Percentiles rank a stretch among this genome's conserved stretches.
These are phyloP conservation scores for Blastobotrys petasosporus DNA, from an alignment of 1,139 yeast species.

Conservation along the genomic window DNA sequence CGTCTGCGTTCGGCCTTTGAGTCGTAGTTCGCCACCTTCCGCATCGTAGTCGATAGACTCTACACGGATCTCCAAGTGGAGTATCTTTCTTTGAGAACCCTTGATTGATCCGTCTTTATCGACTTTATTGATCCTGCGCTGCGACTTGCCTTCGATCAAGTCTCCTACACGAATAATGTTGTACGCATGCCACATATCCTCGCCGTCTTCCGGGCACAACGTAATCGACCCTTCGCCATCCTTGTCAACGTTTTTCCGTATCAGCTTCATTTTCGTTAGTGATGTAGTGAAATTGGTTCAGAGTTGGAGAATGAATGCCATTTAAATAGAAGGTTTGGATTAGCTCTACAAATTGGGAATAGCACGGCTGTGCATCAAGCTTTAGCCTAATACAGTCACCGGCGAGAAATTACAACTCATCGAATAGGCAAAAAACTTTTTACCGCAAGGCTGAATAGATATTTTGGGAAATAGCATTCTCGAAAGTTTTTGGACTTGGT, in stretches of 20 bases:
- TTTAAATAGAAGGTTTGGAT: not conserved
- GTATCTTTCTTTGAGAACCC: constrained; percentile 42
- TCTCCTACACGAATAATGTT: constrained; percentile 76
- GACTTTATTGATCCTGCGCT: constrained; percentile 56
- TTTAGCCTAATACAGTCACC: too few relatives aligned
- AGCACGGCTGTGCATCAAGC: too few relatives aligned
- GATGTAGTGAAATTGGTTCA: not conserved
- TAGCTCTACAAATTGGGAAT: too few relatives aligned
- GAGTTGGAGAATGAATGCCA: not conserved
- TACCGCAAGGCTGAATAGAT: too few relatives aligned
- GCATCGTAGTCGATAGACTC: constrained; percentile 75
- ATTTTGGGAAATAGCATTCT: too few relatives aligned
- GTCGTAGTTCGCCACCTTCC: constrained; percentile 65
- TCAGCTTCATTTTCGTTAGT: constrained; percentile 45
- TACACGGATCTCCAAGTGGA: constrained; percentile 53
- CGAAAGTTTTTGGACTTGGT: too few relatives aligned
- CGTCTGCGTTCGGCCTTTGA: constrained; percentile 66
- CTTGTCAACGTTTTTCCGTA: constrained; percentile 48
- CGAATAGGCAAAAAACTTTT: too few relatives aligned
- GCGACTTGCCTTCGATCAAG: constrained; percentile 60
- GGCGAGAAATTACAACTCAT: too few relatives aligned
- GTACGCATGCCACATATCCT: constrained; percentile 85
- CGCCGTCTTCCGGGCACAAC: constrained; percentile 78
- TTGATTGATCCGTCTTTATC: constrained; percentile 28
- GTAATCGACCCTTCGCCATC: constrained; percentile 63